Evolutionary conservation across 2,329 filamentous ascomycete species (phyloP), one percentile per base, ranked within the genome.

Genomic region (Thielaviopsis cerberus): DNA sequence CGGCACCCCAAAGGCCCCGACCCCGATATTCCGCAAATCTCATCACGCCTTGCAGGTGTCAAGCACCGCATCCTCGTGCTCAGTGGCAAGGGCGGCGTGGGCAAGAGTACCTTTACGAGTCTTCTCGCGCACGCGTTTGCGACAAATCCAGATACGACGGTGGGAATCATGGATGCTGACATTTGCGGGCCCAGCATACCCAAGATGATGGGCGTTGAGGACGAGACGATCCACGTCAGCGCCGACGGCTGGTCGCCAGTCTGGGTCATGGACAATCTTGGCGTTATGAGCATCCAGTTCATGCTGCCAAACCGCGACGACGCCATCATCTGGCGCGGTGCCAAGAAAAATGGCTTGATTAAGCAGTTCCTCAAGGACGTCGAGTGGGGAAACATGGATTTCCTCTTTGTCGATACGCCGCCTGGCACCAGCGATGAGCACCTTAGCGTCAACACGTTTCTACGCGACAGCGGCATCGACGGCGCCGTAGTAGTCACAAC

Each of bases 361-460:
- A 98, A 98, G 74, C 87, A 94, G 69, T 98, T 98, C 65, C 72
- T 98, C 55, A 96, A 94, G 74, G 94, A 98, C 66, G 92, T 98
- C 6, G 88, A 94, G 67, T 98, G 94, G 92, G 92, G 92, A 10
- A 86, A 94, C 61, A 74, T 97, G 69, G 92, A 98, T 67, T 94
- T 91, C 64, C 68, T 98, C 60, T 77, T 98, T 55, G 88, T 97
- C 11, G 92, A 98, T 69, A 98, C 92, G 1, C 92, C 94, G 0
- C 92, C 92, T 0, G 92, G 92, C 20, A 98, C 92, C 1, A 89
- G 83, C 61, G 92, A 98, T 68, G 92, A 98, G 72, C 92, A 98
- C 71, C 73, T 98, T 34, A 91, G 85, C 63, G 90, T 98, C 62
- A 97, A 95, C 68, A 85, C 86, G 4, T 89, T 94, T 65, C 74